Evolutionary conservation across 345 rosid species (phyloP), one percentile per base, ranked within the genome.

Genomic region (Erucastrum elatum): DNA sequence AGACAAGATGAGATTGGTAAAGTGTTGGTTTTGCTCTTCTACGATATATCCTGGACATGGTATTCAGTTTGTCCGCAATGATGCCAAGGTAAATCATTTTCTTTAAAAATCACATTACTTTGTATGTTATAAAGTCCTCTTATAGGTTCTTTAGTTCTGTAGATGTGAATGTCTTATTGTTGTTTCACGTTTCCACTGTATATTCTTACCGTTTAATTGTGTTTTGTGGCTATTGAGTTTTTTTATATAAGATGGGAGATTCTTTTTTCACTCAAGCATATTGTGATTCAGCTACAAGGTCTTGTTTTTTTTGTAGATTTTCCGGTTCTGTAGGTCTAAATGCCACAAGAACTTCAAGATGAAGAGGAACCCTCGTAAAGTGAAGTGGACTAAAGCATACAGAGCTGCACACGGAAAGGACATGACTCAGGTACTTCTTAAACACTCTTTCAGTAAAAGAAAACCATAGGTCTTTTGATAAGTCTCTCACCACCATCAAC

Each of bases 361-460:
- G 99, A 96, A 96, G 91, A 93, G 98, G 75, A 96, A 93, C 77
- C 99, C 98, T 4, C 90, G 97, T 49, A 93, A 95, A 70, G 94
- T 95, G 7, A 91, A 91, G 77, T 95, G 98, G 98, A 93, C 98
- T 60, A 95, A 95, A 88, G 97, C 94, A 70, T 93, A 84, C 56
- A 86, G 98, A 85, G 85, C 88, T 1, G 68, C 89, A 68, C 92
- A 87, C 5, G 96, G 96, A 11, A 96, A 96, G 84, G 98, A 96
- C 80, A 93, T 96, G 98, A 93, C 99, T 53, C 89, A 90, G 92
- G 98, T 95, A 56, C 29, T 44, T 39, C 7, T 15, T 15, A 53
- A 29, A 53, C 6, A n/a, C 13, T 27, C 29, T 55, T 17, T 17
- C 6, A 8, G 3, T 34, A 6, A 10, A 25, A 33, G 41, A 27